phyloP scores from a whole-genome alignment of 768 basidiomycete species.

The Scleroderma citrinum region DNA sequence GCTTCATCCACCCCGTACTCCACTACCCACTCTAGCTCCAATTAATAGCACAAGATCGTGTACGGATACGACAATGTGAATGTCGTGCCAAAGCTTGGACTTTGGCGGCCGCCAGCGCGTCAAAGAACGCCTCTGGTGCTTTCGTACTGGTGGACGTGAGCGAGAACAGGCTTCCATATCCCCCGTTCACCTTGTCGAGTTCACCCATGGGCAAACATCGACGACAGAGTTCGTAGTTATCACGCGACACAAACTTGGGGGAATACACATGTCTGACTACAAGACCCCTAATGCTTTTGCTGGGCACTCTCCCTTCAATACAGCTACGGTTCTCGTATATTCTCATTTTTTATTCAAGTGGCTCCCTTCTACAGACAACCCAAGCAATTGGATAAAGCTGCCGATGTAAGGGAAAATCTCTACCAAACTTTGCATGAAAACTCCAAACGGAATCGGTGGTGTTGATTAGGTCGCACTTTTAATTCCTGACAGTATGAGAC shows the following conservation, averaged over 20 bases:
- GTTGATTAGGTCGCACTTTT: not conserved
- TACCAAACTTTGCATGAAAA: slow-evolving; percentile 60
- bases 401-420: slow-evolving; percentile 47
- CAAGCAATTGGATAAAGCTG: slow-evolving; percentile 38
- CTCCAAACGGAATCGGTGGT: slow-evolving; percentile 61
- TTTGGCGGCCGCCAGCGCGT: slow-evolving; percentile 75
- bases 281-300: slow-evolving; percentile 5
- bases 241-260: slow-evolving; percentile 72
- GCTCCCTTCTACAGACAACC: slow-evolving; percentile 48
- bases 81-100: slow-evolving; percentile 89
- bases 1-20: slow-evolving; percentile 78
- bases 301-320: slow-evolving; percentile 29
- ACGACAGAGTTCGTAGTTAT: slow-evolving; percentile 67
- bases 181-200: slow-evolving; percentile 23
- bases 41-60: slow-evolving; percentile 84
- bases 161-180: slow-evolving; percentile 85
- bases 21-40: slow-evolving; percentile 88
- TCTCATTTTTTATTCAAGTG: slow-evolving; percentile 97
- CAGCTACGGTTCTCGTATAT: slow-evolving; percentile 86
- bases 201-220: slow-evolving; percentile 27
- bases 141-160: slow-evolving; percentile 67
- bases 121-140: slow-evolving; percentile 77
- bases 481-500: not conserved
- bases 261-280: slow-evolving; percentile 84
- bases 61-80: slow-evolving; percentile 94